Conservation (phyloP, 116 monocot genomes). For the Papilionanthe hybrid region DNA sequence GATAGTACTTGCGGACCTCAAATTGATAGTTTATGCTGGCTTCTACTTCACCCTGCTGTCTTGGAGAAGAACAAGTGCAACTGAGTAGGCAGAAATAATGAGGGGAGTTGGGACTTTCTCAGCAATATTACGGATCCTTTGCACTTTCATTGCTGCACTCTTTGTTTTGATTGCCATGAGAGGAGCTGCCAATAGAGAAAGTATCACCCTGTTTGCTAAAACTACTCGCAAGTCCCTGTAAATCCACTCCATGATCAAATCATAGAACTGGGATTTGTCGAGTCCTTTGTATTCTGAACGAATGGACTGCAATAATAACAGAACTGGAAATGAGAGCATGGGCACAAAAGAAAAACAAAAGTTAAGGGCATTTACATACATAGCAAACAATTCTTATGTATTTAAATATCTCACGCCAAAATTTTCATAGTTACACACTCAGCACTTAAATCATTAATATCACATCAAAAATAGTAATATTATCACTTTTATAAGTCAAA, state of each 20-base stretch:
- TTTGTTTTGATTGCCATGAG: slow-evolving; percentile 30
- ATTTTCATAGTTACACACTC: too few relatives aligned
- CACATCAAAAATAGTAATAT: too few relatives aligned
- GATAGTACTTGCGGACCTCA: background rate
- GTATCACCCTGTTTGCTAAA: slow-evolving; percentile 28
- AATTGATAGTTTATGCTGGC: background rate
- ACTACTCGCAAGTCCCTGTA: slow-evolving; percentile 31
- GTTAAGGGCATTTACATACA: too few relatives aligned
- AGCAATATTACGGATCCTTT: slow-evolving; percentile 15
- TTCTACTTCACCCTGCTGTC: slow-evolving; percentile 25
- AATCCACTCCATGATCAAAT: slow-evolving; percentile 40
- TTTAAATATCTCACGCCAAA: too few relatives aligned
- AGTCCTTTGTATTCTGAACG: background rate
- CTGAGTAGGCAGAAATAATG: slow-evolving; percentile 28
- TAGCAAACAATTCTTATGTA: too few relatives aligned
- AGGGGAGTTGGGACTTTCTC: slow-evolving; percentile 51
- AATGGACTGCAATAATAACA: slow-evolving; percentile 13
- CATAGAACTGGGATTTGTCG: slow-evolving; percentile 20
- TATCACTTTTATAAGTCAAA: too few relatives aligned
- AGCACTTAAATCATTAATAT: too few relatives aligned
- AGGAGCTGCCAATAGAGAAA: slow-evolving; percentile 37
- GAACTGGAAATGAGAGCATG: background rate
- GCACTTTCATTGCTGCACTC: slow-evolving; percentile 22
- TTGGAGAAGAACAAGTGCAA: slow-evolving; percentile 32
- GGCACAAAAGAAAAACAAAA: too few relatives aligned